Evolutionary conservation across 768 basidiomycete species (phyloP).

Genomic region (Leucocoprinus birnbaumii): DNA sequence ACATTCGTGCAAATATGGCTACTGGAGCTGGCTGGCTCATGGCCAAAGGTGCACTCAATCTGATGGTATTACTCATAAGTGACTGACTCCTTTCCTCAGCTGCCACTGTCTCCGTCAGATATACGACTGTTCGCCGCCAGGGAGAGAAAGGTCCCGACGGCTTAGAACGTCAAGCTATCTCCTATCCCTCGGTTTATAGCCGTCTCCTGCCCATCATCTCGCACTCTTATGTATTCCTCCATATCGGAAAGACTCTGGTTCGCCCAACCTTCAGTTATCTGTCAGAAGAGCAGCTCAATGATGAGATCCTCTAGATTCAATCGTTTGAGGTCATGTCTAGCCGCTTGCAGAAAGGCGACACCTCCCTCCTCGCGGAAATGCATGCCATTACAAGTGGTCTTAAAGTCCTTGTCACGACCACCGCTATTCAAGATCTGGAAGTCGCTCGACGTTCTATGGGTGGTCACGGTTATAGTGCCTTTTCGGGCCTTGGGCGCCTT

Average conservation of each 20-base stretch:
- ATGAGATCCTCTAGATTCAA: constrained; percentile 30
- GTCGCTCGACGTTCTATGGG: constrained; percentile 69
- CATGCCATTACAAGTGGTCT: constrained; percentile 70
- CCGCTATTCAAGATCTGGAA: constrained; percentile 58
- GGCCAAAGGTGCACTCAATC: constrained; percentile 47
- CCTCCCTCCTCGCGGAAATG: constrained; percentile 64
- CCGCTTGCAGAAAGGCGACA: constrained; percentile 53
- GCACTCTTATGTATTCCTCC: constrained; percentile 66
- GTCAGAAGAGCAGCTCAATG: not conserved
- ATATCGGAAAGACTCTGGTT: constrained; percentile 59
- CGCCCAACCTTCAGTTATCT: constrained; percentile 14
- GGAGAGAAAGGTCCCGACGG: constrained; percentile 48
- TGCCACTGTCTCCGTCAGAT: constrained; percentile 65
- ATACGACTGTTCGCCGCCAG: constrained; percentile 70
- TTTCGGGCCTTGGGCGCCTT: constrained; percentile 60
- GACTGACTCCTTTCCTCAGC: constrained; percentile 29
- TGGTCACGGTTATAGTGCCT: constrained; percentile 74
- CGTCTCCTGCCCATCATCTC: constrained; percentile 71
- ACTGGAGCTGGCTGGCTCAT: constrained; percentile 57
- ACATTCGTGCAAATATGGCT: constrained; percentile 70
- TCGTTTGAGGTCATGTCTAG: constrained; percentile 48
- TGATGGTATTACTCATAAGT: too few relatives aligned
- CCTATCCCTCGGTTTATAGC: constrained; percentile 71
- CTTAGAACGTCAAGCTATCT: constrained; percentile 65
- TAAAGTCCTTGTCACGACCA: constrained; percentile 55